Base-by-base conservation (phyloP, 169 alveolate species). In the Cryptosporidium sp. region DNA sequence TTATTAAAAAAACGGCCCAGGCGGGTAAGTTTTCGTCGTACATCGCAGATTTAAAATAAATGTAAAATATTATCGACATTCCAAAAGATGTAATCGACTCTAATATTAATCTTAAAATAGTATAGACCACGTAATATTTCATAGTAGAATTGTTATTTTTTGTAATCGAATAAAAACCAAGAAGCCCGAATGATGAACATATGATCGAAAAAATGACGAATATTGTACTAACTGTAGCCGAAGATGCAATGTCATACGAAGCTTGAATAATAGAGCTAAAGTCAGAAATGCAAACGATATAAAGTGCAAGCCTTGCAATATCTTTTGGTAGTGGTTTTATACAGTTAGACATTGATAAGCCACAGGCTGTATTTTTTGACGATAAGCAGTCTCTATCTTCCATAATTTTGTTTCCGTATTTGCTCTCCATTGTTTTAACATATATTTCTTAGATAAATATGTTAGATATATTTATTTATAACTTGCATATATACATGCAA, bases 301-400 rank as follows among this genome's bases (percentile, higher is more conserved):
- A 80, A 21, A 80, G 65, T 8, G 89, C 89, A 51, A 73, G 45
- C 86, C 21, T 73, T 60, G 86, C 86, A 37, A 73, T 26, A 37
- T 56, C 70, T 73, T 56, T 58, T 29, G 86, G 86, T 8, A 73
- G 71, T 26, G 86, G 86, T 21, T 73, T 73, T 52, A 73, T 73
- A 42, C 44, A 73, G 14, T 56, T 58, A 9, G 42, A 33, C 60
- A 26, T 16, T 33, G 56, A 73, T 9, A 33, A 8, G 0, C 70
- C 33, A 14, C 7, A 73, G 31, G 21, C n/a, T 12, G 68, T 21
- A 35, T 73, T 21, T 58, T 56, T n/a, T 7, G 26, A 56, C 12
- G 35, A 21, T 56, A 3, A 9, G 6, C 35, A 21, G 26, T n/a
- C 67, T 23, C 26, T 56, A n/a, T 56, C 9, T 21, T 56, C 37